Evolutionary conservation across 805 yeast genomes (phyloP).

Genomic region (Scheffersomyces stipitis): DNA sequence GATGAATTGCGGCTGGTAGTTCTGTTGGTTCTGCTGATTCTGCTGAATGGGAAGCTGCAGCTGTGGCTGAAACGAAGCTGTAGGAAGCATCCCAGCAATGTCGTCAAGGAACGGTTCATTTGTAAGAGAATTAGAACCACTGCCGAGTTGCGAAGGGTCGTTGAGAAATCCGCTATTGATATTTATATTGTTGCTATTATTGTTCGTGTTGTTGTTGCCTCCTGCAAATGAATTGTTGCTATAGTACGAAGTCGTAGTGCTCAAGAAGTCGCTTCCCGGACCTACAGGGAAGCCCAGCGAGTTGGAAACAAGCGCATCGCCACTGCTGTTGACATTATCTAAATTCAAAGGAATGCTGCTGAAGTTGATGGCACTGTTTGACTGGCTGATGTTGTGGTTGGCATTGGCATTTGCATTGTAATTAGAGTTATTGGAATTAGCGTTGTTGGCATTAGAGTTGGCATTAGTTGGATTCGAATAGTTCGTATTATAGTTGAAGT

Average conservation of each 20-base stretch:
- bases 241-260: neutral
- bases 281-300: neutral
- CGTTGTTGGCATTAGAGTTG: neutral
- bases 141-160: neutral
- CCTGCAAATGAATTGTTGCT: neutral
- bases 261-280: neutral
- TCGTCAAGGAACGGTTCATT: neutral
- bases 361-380: neutral
- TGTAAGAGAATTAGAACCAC: neutral
- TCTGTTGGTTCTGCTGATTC: constrained; percentile 5
- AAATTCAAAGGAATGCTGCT: neutral
- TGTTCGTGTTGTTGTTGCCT: neutral
- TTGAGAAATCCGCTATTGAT: neutral
- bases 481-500: constrained; percentile 9
- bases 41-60: constrained; percentile 4
- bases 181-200: constrained; percentile 1
- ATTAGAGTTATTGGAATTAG: neutral
- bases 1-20: constrained; percentile 11
- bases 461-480: neutral
- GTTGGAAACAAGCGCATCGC: neutral
- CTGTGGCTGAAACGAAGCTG: neutral
- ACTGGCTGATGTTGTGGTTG: neutral
- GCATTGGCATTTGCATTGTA: neutral
- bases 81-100: too few species aligned
- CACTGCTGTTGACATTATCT: neutral